These are phyloP conservation scores for Phialophora expanda DNA, from an alignment of 2,329 filamentous ascomycete genomes.

Conservation along the genomic window DNA sequence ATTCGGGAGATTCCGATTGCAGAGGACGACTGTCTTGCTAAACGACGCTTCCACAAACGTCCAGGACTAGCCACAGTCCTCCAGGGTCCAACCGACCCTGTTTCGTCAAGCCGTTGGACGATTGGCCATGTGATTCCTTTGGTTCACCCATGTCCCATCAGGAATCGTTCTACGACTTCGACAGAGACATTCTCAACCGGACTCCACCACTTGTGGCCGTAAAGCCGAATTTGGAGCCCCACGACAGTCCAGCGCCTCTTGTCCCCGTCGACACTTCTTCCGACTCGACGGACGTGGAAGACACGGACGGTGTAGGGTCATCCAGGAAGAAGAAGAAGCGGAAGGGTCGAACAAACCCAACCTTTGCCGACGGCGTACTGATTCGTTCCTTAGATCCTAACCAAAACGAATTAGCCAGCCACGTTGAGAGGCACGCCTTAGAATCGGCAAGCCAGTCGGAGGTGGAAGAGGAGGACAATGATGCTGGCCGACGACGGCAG, in stretches of 20 bases:
- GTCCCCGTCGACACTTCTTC: slow-evolving; percentile 31
- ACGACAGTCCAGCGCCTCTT: slow-evolving; percentile 45
- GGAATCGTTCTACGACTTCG: slow-evolving; percentile 26
- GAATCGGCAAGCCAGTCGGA: slow-evolving; percentile 52
- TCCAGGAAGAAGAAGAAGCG: slow-evolving; percentile 38
- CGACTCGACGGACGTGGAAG: slow-evolving; percentile 35
- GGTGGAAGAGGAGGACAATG: slow-evolving; percentile 52
- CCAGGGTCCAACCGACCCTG: slow-evolving; percentile 1
- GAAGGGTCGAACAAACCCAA: slow-evolving; percentile 44
- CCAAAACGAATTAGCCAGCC: slow-evolving; percentile 66
- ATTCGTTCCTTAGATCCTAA: slow-evolving; percentile 69
- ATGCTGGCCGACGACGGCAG: slow-evolving; percentile 33
- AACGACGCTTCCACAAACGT: background rate
- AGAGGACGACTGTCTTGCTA: background rate
- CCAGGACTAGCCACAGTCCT: slow-evolving; percentile 1
- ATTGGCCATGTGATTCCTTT: slow-evolving; percentile 29
- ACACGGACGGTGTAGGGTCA: slow-evolving; percentile 22
- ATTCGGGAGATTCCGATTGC: background rate
- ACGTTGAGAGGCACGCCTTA: slow-evolving; percentile 61
- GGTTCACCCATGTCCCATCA: slow-evolving; percentile 32
- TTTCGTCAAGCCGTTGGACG: background rate
- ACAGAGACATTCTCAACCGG: slow-evolving; percentile 30
- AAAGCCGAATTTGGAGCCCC: slow-evolving; percentile 43
- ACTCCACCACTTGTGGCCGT: slow-evolving; percentile 47
- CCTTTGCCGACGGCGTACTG: slow-evolving; percentile 69